Evolutionary conservation across 495 filamentous ascomycete genomes (phyloP).

Genomic region (Lentithecium fluviatile): DNA sequence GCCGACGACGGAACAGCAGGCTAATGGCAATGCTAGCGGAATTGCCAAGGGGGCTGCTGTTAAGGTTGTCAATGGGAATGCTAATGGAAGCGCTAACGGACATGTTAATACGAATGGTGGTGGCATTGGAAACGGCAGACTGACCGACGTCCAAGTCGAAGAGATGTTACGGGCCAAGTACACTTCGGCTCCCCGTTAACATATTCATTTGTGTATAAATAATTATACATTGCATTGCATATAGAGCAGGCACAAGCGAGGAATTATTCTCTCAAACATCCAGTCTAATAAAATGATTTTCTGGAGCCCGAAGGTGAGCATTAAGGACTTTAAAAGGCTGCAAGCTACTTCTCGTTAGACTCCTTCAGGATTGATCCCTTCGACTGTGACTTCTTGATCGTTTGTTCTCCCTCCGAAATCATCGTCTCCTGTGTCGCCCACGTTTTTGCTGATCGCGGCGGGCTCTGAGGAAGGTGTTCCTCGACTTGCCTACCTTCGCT

Average conservation of each 20-base stretch:
- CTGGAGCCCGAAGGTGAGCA: too few relatives aligned
- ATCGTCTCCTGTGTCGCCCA: constrained; percentile 10
- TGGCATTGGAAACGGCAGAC: not conserved
- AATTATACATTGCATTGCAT: too few relatives aligned
- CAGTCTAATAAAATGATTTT: too few relatives aligned
- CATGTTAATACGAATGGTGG: not conserved
- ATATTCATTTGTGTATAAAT: too few relatives aligned
- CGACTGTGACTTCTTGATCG: not conserved
- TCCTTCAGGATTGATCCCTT: not conserved
- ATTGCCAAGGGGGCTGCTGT: too few relatives aligned
- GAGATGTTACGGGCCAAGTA: constrained; percentile 18
- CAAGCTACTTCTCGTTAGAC: not conserved
- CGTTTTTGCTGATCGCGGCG: not conserved
- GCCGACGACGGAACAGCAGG: not conserved
- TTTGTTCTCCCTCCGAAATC: not conserved
- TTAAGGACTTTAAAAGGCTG: too few relatives aligned
- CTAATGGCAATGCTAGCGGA: too few relatives aligned
- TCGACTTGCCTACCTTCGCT: not conserved
- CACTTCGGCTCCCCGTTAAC: not conserved
- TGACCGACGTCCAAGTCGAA: constrained; percentile 14
- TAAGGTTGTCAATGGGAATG: not conserved
- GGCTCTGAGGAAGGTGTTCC: not conserved
- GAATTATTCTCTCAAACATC: too few relatives aligned
- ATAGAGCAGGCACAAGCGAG: too few relatives aligned
- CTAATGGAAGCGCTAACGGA: not conserved